phyloP scores from a whole-genome alignment of 2,329 filamentous ascomycete genomes.

The Emydomyces testavorans region DNA sequence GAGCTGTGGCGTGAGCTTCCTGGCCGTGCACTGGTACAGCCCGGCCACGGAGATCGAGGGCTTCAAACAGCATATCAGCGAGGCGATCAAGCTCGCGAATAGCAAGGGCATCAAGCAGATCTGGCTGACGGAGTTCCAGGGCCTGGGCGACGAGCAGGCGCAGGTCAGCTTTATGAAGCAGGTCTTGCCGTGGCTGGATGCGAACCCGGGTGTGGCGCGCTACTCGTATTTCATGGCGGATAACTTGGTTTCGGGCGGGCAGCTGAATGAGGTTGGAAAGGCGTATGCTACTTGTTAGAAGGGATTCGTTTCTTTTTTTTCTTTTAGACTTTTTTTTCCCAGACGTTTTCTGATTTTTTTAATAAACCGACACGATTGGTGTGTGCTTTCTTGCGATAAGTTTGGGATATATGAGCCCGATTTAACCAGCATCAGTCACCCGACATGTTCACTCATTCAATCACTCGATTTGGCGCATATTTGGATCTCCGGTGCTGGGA shows the following conservation, averaged over 20 bases:
- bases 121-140: conserved; percentile 39
- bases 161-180: conserved; percentile 29
- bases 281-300: conserved; percentile 20
- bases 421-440: no score
- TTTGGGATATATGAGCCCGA: no score
- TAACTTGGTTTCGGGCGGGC: conserved; percentile 9
- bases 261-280: conserved; percentile 21
- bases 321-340: conserved; percentile 1
- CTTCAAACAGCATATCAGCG: conserved; percentile 30
- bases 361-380: no score
- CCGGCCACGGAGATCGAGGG: conserved; percentile 21
- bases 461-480: no score
- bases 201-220: conserved; percentile 27
- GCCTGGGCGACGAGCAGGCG: conserved; percentile 20
- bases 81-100: conserved; percentile 27
- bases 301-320: neutral
- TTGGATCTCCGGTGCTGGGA: no score
- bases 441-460: no score
- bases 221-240: conserved; percentile 34
- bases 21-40: conserved; percentile 39
- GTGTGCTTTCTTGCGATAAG: no score
- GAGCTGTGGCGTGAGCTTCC: conserved; percentile 31
- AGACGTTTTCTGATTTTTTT: no score
- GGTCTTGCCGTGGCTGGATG: conserved; percentile 32
- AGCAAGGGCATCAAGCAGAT: conserved; percentile 29